These are phyloP conservation scores for Colletotrichum truncatum DNA, from an alignment of 2,329 filamentous ascomycete species.

Conservation along the genomic window DNA sequence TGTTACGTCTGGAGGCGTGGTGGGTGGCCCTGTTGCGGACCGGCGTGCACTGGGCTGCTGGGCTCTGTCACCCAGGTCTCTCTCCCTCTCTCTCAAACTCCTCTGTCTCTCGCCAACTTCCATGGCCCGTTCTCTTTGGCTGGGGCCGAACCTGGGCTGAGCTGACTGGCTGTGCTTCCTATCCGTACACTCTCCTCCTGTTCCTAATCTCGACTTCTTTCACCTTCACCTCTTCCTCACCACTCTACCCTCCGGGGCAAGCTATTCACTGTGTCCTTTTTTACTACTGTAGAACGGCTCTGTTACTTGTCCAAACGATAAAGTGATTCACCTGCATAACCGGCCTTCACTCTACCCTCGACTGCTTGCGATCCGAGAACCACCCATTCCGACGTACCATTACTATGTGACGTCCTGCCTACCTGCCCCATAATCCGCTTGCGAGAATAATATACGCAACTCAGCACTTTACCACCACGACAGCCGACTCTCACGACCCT, in stretches of 20 bases:
- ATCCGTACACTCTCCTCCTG: slow-evolving; percentile 16
- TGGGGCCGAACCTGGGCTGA: slow-evolving; percentile 21
- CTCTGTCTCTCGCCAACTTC: slow-evolving; percentile 14
- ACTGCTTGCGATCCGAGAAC: slow-evolving; percentile 16
- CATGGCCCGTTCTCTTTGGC: slow-evolving; percentile 13
- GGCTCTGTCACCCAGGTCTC: background rate
- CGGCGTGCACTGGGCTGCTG: slow-evolving; percentile 18
- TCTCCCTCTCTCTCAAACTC: background rate
- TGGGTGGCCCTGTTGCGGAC: slow-evolving; percentile 27
- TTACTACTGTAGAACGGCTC: background rate
- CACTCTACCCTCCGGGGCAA: slow-evolving; percentile 8
- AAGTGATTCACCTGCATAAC: background rate
- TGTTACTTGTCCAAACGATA: background rate
- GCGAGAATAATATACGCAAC: slow-evolving; percentile 24
- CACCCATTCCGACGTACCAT: slow-evolving; percentile 11
- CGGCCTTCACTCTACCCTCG: background rate
- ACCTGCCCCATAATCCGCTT: slow-evolving; percentile 25
- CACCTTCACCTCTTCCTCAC: slow-evolving; percentile 20
- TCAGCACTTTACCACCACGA: slow-evolving; percentile 5
- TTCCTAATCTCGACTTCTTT: slow-evolving; percentile 21
- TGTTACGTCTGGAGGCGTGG: slow-evolving; percentile 12
- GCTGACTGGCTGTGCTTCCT: slow-evolving; percentile 22
- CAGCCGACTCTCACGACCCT: background rate
- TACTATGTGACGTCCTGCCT: slow-evolving; percentile 30
- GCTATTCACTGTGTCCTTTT: background rate